Conservation (phyloP, 2,329 filamentous ascomycete species). For the Eutypa lata region DNA sequence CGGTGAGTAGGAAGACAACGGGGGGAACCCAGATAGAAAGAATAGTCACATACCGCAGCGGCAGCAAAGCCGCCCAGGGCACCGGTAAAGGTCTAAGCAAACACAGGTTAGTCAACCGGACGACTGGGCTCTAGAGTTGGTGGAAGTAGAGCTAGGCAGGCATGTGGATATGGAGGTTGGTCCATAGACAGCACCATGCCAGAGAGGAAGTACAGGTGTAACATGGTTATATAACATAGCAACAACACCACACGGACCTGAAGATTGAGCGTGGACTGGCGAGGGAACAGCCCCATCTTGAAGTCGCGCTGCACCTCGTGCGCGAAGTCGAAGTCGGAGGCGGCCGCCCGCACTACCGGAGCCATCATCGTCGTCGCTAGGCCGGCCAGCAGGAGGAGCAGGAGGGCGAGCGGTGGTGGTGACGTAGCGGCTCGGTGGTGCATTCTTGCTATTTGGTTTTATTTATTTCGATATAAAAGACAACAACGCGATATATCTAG, state of each 20-base stretch:
- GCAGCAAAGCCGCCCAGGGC: constrained; percentile 36
- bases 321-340: constrained; percentile 2
- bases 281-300: constrained; percentile 31
- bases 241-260: constrained; percentile 29
- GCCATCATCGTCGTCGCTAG: constrained; percentile 2
- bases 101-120: neutral
- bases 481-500: too few relatives aligned
- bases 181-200: too few relatives aligned
- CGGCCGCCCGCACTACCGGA: constrained; percentile 7
- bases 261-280: constrained; percentile 32
- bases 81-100: constrained; percentile 34
- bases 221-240: neutral
- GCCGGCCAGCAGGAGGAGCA: constrained; percentile 1
- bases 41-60: constrained; percentile 27
- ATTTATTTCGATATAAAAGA: neutral
- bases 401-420: too few relatives aligned
- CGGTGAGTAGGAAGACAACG: neutral
- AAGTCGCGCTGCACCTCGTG: constrained; percentile 34
- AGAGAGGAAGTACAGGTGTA: too few relatives aligned
- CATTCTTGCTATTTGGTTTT: neutral
- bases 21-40: neutral
- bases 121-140: too few relatives aligned
- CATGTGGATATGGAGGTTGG: neutral
- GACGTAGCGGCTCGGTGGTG: too few relatives aligned
- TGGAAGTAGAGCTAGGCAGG: neutral